A percentile compares a stretch with the other conserved stretches of the same genome.
These are phyloP conservation scores for Mycena capillaripes DNA, from an alignment of 768 basidiomycete species.

Conservation along the genomic window DNA sequence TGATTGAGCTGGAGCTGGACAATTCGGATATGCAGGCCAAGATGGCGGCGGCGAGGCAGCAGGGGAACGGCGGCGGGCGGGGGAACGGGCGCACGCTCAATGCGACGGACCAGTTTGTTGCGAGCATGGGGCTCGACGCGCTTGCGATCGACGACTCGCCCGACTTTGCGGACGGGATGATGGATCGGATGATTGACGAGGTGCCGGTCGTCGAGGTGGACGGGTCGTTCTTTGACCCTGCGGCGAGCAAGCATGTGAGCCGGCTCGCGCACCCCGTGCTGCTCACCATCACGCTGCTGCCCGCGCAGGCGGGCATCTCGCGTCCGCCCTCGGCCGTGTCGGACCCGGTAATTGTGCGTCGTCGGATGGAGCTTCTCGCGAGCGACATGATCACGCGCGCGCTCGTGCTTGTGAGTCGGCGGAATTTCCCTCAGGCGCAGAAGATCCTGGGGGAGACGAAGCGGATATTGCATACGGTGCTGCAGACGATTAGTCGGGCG, in stretches of 20 bases:
- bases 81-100: conserved; percentile 62
- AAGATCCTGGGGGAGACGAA: conserved; percentile 93
- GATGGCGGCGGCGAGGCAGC: conserved; percentile 42
- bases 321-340: conserved; percentile 67
- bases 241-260: conserved; percentile 85
- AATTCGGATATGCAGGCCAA: conserved; percentile 71
- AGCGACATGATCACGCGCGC: conserved; percentile 98
- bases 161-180: conserved; percentile 91
- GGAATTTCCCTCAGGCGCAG: conserved; percentile 92
- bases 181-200: conserved; percentile 98
- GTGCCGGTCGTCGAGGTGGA: conserved; percentile 97
- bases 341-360: conserved; percentile 91
- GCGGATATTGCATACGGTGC: conserved; percentile 91
- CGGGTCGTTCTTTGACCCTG: conserved; percentile 94
- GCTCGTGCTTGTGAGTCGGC: conserved; percentile 90
- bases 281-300: conserved; percentile 93
- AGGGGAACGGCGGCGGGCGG: conserved; percentile 24
- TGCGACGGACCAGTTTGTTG: conserved; percentile 92
- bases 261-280: conserved; percentile 93
- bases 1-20: conserved; percentile 95
- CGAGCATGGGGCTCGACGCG: conserved; percentile 86
- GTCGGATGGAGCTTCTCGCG: conserved; percentile 96
- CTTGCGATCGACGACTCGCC: conserved; percentile 78
- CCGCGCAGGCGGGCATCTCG: conserved; percentile 55
- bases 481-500: conserved; percentile 85